Base-by-base conservation (phyloP, 768 basidiomycete species). In the Rhizopogon rudus region DNA sequence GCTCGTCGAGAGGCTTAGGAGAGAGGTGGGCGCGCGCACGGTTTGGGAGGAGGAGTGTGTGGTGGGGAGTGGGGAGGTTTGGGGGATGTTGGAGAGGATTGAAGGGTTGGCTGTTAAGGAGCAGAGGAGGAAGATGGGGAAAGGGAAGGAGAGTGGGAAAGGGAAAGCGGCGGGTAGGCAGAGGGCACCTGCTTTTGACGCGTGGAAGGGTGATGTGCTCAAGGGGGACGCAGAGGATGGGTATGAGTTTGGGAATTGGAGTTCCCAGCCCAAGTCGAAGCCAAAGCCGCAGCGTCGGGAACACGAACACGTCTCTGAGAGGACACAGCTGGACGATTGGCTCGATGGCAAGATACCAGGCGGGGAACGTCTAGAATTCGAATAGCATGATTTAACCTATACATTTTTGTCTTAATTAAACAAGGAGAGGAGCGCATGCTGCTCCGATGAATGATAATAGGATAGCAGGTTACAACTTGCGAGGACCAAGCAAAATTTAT, bases 1-100 rank as follows among this genome's bases (percentile, higher is more conserved):
- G 28, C 65, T 93, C 16, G 77, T 86, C 12, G 87, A 88, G 55
- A 73, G 62, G 14, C 73, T 93, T 17, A 76, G 89, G 33, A 74
- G 81, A 52, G 83, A 91, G 51, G 77, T 87, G 9, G 82, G 80
- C 25, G 75, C 77, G 58, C 74, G 76, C 50, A 79, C 80, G 49
- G 61, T 81, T 16, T 80, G 77, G 75, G 73, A 76, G 16, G 67
- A 78, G 37, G 80, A 81, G 60, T 20, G 58, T 52, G 2, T 81
- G 80, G 59, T 78, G 9, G 79, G 74, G 20, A 74, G 74, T 17
- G 74, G 67, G n/a, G 80, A 82, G 56, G 77, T 80, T 17, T 80
- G 81, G 76, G 66, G 64, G 7, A 68, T 83, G 40, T 58, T 88
- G 29, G 64, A 68, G 16, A 75, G 74, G 44, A 81, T 88, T 37